These are phyloP conservation scores for Guyanaporus albipodus DNA, from an alignment of 768 basidiomycete genomes.

Conservation along the genomic window DNA sequence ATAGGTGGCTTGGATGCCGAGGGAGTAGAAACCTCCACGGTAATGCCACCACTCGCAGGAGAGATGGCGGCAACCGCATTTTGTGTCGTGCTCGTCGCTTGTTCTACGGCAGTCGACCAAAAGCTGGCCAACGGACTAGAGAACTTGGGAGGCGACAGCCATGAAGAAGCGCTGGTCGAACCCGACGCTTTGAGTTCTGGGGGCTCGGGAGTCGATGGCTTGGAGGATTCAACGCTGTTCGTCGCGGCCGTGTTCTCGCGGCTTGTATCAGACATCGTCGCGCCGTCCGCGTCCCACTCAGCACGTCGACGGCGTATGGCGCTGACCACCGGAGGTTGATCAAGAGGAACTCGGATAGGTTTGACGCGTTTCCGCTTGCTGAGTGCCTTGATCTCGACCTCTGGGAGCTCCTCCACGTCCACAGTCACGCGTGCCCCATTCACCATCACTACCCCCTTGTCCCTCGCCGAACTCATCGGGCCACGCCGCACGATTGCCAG, in stretches of 20 bases:
- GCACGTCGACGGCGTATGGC: constrained; percentile 64
- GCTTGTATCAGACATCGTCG: constrained; percentile 17
- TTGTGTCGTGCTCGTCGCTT: constrained; percentile 69
- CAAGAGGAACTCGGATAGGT: constrained; percentile 82
- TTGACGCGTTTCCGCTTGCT: constrained; percentile 83
- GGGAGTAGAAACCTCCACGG: constrained; percentile 39
- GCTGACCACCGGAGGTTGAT: constrained; percentile 83
- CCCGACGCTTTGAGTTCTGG: constrained; percentile 12
- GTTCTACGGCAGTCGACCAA: constrained; percentile 71
- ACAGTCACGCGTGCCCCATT: constrained; percentile 84
- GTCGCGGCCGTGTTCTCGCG: constrained; percentile 11
- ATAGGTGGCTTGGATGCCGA: constrained; percentile 65
- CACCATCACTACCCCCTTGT: constrained; percentile 80
- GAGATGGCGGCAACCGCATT: constrained; percentile 76
- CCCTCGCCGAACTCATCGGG: constrained; percentile 54
- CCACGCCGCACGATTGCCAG: constrained; percentile 72
- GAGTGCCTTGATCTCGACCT: constrained; percentile 79
- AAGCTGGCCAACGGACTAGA: constrained; percentile 69
- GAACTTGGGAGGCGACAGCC: constrained; percentile 59
- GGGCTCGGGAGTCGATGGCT: constrained; percentile 21
- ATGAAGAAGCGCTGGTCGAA: constrained; percentile 31
- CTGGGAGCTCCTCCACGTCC: constrained; percentile 85
- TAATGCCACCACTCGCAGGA: constrained; percentile 39
- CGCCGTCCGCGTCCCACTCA: constrained; percentile 64
- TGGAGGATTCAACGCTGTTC: constrained; percentile 17